Evolutionary conservation across 2,329 filamentous ascomycete genomes (phyloP).

Genomic region (Xylariomycetidae sp.): DNA sequence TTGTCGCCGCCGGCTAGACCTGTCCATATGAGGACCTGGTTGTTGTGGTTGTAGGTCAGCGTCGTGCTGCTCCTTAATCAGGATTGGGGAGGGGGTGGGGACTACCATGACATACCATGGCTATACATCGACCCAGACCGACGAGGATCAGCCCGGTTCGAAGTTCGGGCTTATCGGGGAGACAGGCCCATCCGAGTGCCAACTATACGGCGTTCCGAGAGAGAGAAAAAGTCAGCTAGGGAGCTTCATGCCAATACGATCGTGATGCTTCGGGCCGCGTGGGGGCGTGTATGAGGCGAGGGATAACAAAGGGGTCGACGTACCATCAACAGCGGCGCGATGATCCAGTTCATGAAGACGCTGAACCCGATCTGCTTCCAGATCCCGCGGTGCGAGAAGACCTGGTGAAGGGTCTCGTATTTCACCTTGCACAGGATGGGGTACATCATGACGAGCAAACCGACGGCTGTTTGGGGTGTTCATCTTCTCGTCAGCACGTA

Average conservation of each 20-base stretch:
- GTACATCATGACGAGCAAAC: slow-evolving; percentile 89
- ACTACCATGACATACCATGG: slow-evolving; percentile 58
- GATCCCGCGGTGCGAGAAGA: slow-evolving; percentile 56
- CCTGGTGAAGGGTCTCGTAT: slow-evolving; percentile 67
- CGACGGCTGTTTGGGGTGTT: no score
- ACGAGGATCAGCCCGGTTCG: slow-evolving; percentile 73
- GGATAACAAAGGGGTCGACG: slow-evolving; percentile 6
- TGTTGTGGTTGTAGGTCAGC: no score
- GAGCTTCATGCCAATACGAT: neutral
- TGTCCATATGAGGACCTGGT: slow-evolving; percentile 66
- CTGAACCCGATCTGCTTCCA: slow-evolving; percentile 81
- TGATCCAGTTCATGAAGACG: slow-evolving; percentile 74
- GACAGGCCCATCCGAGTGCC: slow-evolving; percentile 63
- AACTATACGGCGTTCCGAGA: slow-evolving; percentile 40
- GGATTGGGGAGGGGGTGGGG: neutral
- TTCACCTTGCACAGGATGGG: slow-evolving; percentile 84
- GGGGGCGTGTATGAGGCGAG: no score
- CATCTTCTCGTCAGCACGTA: no score
- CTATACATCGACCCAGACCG: slow-evolving; percentile 79
- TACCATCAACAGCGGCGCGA: slow-evolving; percentile 80
- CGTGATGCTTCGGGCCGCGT: no score
- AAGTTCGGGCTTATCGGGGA: slow-evolving; percentile 53
- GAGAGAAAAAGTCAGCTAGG: neutral
- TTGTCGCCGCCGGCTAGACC: slow-evolving; percentile 69
- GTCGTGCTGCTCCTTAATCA: no score